Evolutionary conservation across 345 rosid genomes (phyloP).

Genomic region (Anacardium occidentale): DNA sequence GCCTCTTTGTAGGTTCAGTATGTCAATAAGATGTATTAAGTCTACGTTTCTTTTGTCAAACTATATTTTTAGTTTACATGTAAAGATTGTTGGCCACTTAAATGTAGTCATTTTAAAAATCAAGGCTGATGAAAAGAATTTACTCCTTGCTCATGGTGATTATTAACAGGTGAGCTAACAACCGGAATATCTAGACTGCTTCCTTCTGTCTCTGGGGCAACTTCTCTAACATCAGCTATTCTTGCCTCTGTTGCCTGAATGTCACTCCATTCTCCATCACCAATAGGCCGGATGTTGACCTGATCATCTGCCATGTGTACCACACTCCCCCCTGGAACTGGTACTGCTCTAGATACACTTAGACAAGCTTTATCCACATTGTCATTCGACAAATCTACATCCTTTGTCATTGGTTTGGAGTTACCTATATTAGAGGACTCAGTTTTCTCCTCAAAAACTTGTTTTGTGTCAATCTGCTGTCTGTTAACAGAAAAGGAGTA

Average conservation of each 20-base stretch:
- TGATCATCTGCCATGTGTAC: conserved; percentile 64
- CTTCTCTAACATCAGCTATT: conserved; percentile 77
- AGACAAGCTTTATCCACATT: conserved; percentile 88
- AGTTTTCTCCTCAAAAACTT: conserved; percentile 70
- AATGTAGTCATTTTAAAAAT: conserved; percentile 17
- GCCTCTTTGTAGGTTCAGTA: background rate
- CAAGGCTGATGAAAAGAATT: conserved; percentile 59
- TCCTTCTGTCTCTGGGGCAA: conserved; percentile 54
- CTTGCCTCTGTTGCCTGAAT: conserved; percentile 86
- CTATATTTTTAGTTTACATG: conserved; percentile 3
- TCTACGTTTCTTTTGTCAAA: conserved; percentile 7
- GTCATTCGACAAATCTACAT: conserved; percentile 64
- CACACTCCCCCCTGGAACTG: conserved; percentile 50
- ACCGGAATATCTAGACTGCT: conserved; percentile 79
- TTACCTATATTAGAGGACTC: conserved; percentile 49
- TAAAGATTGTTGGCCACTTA: background rate
- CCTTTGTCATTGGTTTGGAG: conserved; percentile 57
- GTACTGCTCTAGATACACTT: conserved; percentile 56
- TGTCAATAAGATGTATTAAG: background rate
- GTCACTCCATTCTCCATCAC: conserved; percentile 79
- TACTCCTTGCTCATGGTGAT: conserved; percentile 43
- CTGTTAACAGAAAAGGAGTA: conserved; percentile 35
- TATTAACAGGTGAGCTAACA: conserved; percentile 45
- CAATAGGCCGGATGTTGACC: conserved; percentile 51
- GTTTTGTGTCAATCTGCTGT: conserved; percentile 75